Evolutionary conservation across 371 early-diverging fungal genomes (phyloP).

Genomic region (Sanchytrium tribonematis): DNA sequence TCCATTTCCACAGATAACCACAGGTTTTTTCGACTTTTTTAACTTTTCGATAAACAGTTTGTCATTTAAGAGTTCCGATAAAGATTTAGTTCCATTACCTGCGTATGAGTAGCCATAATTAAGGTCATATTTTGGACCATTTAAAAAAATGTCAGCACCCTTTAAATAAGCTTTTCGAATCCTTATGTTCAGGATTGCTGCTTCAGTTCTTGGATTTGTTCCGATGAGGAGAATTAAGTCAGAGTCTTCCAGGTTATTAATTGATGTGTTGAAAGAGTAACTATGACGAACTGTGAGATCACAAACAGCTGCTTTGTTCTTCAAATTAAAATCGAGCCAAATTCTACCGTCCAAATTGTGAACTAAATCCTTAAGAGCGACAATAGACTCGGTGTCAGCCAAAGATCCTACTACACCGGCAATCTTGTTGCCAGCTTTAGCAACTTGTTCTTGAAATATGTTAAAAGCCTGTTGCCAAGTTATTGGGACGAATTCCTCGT

Average conservation of each 20-base stretch:
- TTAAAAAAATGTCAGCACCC: constrained; percentile 41
- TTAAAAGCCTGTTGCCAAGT: constrained; percentile 61
- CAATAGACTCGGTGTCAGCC: constrained; percentile 51
- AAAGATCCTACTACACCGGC: constrained; percentile 72
- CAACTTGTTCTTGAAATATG: constrained; percentile 19
- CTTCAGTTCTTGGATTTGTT: constrained; percentile 88
- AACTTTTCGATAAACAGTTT: constrained; percentile 37
- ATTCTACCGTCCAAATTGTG: constrained; percentile 60
- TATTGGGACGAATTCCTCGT: constrained; percentile 42
- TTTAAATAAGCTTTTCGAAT: constrained; percentile 71
- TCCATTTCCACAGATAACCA: constrained; percentile 62
- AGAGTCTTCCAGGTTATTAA: constrained; percentile 38
- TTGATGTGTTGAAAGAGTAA: constrained; percentile 53
- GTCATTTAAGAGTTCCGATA: constrained; percentile 28
- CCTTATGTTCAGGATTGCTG: constrained; percentile 73
- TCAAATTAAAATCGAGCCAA: constrained; percentile 23
- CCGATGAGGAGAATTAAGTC: constrained; percentile 72
- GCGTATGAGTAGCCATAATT: constrained; percentile 73
- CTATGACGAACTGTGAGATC: constrained; percentile 53
- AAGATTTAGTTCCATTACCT: constrained; percentile 31
- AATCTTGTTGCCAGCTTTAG: constrained; percentile 26
- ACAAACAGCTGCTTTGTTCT: constrained; percentile 25
- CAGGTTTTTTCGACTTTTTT: constrained; percentile 52
- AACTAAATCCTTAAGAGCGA: constrained; percentile 70
- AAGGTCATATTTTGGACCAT: constrained; percentile 35